Conservation (phyloP, 2,329 filamentous ascomycete species). For the Xylariaceae sp. region DNA sequence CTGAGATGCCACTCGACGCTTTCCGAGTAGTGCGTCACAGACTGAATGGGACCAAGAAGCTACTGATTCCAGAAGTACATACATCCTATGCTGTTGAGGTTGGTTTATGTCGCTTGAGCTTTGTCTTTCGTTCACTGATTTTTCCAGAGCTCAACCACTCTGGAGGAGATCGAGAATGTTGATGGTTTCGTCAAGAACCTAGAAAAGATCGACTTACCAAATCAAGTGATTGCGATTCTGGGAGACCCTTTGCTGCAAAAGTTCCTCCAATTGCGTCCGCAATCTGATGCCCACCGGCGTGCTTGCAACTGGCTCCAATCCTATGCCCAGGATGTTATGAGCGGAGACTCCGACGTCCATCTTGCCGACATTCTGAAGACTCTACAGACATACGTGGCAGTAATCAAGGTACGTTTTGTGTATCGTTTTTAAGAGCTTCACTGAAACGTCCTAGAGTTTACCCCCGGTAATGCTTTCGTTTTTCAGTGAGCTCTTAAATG, state of each 20-base stretch:
- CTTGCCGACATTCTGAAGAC: conserved; percentile 55
- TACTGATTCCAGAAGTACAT: conserved; percentile 65
- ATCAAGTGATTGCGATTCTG: conserved; percentile 75
- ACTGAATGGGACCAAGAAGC: conserved; percentile 44
- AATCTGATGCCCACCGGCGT: conserved; percentile 49
- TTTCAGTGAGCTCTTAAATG: conserved; percentile 50
- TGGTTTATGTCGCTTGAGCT: conserved; percentile 19
- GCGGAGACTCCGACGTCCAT: conserved; percentile 48
- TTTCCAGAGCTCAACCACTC: conserved; percentile 55
- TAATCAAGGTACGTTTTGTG: conserved; percentile 49
- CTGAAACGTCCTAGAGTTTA: conserved; percentile 36
- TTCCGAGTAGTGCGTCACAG: conserved; percentile 64
- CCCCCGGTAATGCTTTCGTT: conserved; percentile 49
- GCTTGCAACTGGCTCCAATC: conserved; percentile 59
- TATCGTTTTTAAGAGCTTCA: background rate
- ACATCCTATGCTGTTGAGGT: conserved; percentile 72
- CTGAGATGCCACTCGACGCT: conserved; percentile 43
- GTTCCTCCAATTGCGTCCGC: conserved; percentile 63
- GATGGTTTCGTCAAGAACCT: conserved; percentile 68
- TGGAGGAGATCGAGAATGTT: conserved; percentile 76
- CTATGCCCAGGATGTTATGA: conserved; percentile 53
- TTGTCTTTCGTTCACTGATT: conserved; percentile 27
- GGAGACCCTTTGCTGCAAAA: conserved; percentile 78
- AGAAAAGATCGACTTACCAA: conserved; percentile 77
- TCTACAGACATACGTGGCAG: conserved; percentile 53